Evolutionary conservation across 169 alveolate genomes (phyloP).

Genomic region (Hepatocystis sp.): DNA sequence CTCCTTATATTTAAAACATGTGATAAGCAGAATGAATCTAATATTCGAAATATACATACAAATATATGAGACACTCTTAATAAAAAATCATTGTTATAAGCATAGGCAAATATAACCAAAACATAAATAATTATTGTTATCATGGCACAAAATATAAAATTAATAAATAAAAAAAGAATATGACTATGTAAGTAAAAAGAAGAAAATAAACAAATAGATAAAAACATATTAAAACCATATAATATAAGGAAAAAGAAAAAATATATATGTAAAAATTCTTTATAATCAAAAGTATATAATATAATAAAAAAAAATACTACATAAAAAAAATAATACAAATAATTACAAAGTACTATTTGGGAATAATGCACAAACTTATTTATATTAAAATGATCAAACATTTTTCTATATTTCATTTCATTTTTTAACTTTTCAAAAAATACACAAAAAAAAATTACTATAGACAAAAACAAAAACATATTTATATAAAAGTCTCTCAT

Average conservation of each 20-base stretch:
- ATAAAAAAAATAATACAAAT: slow-evolving; percentile 44
- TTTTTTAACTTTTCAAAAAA: slow-evolving; percentile 55
- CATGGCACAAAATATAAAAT: slow-evolving; percentile 69
- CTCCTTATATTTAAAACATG: slow-evolving; percentile 40
- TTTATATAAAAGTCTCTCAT: slow-evolving; percentile 68
- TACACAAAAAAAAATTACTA: slow-evolving; percentile 69
- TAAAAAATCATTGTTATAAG: slow-evolving; percentile 35
- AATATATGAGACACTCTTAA: slow-evolving; percentile 28
- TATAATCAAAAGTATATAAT: slow-evolving; percentile 35
- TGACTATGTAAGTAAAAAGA: slow-evolving; percentile 57
- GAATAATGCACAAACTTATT: slow-evolving; percentile 42
- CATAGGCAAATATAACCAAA: slow-evolving; percentile 43
- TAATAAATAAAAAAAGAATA: slow-evolving; percentile 43
- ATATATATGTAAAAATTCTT: slow-evolving; percentile 14
- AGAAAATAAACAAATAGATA: slow-evolving; percentile 51
- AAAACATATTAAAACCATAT: slow-evolving; percentile 48
- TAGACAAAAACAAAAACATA: slow-evolving; percentile 51
- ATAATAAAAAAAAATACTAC: slow-evolving; percentile 12
- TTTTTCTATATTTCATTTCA: slow-evolving; percentile 50
- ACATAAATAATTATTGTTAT: slow-evolving; percentile 51
- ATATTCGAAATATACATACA: slow-evolving; percentile 52
- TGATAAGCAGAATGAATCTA: slow-evolving; percentile 60
- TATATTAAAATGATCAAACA: slow-evolving; percentile 32
- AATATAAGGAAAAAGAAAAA: slow-evolving; percentile 38
- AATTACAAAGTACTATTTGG: slow-evolving; percentile 35